phyloP scores from a whole-genome alignment of 305 asterid species.

The Ajuga reptans region DNA sequence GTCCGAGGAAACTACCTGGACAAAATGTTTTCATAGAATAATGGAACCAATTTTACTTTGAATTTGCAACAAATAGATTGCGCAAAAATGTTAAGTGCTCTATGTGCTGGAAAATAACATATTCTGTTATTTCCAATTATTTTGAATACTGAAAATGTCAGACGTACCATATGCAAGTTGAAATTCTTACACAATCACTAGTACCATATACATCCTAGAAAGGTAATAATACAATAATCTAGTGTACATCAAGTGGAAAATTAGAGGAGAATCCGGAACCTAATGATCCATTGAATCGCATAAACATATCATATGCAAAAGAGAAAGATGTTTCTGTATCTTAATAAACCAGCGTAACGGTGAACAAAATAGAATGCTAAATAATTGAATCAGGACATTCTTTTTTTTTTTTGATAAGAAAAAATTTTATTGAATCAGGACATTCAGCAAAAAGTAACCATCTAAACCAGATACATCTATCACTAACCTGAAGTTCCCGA shows the following conservation, averaged over 20 bases:
- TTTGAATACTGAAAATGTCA: background rate
- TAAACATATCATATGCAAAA: background rate
- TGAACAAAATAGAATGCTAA: background rate
- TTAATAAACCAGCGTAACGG: conserved; percentile 3
- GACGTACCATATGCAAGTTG: conserved; percentile 2
- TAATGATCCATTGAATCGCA: background rate
- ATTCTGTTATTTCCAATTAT: conserved; percentile 2
- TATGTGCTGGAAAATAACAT: background rate
- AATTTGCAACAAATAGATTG: conserved; percentile 5
- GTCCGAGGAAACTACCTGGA: background rate
- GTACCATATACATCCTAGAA: background rate
- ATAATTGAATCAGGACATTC: background rate
- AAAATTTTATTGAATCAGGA: no score
- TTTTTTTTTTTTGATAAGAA: no score
- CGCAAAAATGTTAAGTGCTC: background rate
- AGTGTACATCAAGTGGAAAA: background rate
- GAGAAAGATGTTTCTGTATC: background rate
- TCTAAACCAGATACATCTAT: conserved; percentile 8
- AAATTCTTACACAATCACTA: background rate
- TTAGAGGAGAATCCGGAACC: background rate
- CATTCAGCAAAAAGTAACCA: conserved; percentile 10
- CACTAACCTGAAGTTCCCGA: conserved; percentile 65
- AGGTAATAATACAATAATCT: background rate
- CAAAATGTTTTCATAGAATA: background rate
- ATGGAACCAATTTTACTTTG: background rate